These are phyloP conservation scores for Pleurotus ostreatus DNA, from an alignment of 768 basidiomycete species.

Conservation along the genomic window DNA sequence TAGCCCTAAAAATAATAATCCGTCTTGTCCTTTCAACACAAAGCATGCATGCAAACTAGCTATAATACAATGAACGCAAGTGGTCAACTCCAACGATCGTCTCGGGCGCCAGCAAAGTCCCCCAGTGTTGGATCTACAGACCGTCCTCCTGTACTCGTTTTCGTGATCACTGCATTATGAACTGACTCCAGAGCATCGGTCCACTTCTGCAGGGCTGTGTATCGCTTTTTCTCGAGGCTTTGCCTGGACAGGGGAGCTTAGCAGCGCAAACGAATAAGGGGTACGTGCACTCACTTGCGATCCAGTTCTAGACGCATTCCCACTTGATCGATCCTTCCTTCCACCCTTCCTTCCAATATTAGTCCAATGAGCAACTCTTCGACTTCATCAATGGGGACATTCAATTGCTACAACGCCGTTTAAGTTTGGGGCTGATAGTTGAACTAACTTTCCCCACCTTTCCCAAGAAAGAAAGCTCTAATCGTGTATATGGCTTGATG, in stretches of 20 bases:
- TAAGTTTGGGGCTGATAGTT: not conserved
- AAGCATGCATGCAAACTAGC: not conserved
- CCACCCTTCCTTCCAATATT: conserved; percentile 95
- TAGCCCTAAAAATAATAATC: no score
- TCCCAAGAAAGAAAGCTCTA: conserved; percentile 91
- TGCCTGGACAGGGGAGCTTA: conserved; percentile 43
- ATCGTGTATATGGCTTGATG: conserved; percentile 94
- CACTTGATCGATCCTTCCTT: conserved; percentile 96
- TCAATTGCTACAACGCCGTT: conserved; percentile 69
- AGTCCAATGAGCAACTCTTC: conserved; percentile 92
- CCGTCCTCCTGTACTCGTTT: conserved; percentile 49
- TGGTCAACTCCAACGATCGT: conserved; percentile 33
- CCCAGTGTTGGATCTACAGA: conserved; percentile 32
- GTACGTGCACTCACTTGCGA: conserved; percentile 55
- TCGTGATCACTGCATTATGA: conserved; percentile 71
- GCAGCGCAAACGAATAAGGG: not conserved
- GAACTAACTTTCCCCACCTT: conserved; percentile 47
- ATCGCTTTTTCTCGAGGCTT: conserved; percentile 84
- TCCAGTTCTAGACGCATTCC: conserved; percentile 90
- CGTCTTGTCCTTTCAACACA: no score
- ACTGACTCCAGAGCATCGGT: conserved; percentile 75
- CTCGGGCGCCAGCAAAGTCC: conserved; percentile 24
- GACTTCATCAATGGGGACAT: conserved; percentile 87
- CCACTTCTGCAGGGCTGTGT: conserved; percentile 79
- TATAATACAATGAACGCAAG: conserved; percentile 1